These are phyloP conservation scores for Carex pumila DNA, from an alignment of 176 grass and related monocot genomes.

Conservation along the genomic window DNA sequence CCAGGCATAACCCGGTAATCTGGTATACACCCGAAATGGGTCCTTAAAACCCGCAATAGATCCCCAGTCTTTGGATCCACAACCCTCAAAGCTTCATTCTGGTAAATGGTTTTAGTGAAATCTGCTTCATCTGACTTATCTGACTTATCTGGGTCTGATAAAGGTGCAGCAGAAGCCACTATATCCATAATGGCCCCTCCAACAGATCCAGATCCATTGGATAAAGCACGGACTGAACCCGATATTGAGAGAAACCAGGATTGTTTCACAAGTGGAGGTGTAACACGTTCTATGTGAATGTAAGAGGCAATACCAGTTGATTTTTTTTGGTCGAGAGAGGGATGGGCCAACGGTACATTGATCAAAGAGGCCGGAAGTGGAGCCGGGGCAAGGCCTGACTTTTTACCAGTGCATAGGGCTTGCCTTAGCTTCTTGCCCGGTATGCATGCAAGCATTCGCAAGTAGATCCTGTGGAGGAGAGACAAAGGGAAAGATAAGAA, in stretches of 20 bases:
- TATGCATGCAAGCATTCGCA: constrained; percentile 81
- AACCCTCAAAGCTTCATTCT: constrained; percentile 50
- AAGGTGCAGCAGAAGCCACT: constrained; percentile 35
- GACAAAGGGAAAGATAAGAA: constrained; percentile 23
- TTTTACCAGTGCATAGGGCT: constrained; percentile 49
- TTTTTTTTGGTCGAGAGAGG: constrained; percentile 42
- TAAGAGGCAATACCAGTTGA: constrained; percentile 50
- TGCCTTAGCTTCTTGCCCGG: constrained; percentile 89
- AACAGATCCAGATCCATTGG: constrained; percentile 34
- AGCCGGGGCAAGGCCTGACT: constrained; percentile 43
- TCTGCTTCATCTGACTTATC: constrained; percentile 28
- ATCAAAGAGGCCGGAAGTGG: constrained; percentile 55
- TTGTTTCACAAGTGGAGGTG: constrained; percentile 68
- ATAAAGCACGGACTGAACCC: constrained; percentile 51
- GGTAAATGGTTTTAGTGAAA: constrained; percentile 35
- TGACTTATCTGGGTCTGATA: constrained; percentile 37
- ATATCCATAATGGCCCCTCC: constrained; percentile 36
- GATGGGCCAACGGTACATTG: constrained; percentile 40
- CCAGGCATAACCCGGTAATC: constrained; percentile 57
- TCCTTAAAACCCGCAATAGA: constrained; percentile 60
- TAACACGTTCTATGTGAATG: constrained; percentile 73
- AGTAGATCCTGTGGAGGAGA: constrained; percentile 53
- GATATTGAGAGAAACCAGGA: constrained; percentile 63
- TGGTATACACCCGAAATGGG: constrained; percentile 64
- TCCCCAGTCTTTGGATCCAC: constrained; percentile 68